These are phyloP conservation scores for Echinosophora koreensis DNA, from an alignment of 306 rosid genomes.

Conservation along the genomic window DNA sequence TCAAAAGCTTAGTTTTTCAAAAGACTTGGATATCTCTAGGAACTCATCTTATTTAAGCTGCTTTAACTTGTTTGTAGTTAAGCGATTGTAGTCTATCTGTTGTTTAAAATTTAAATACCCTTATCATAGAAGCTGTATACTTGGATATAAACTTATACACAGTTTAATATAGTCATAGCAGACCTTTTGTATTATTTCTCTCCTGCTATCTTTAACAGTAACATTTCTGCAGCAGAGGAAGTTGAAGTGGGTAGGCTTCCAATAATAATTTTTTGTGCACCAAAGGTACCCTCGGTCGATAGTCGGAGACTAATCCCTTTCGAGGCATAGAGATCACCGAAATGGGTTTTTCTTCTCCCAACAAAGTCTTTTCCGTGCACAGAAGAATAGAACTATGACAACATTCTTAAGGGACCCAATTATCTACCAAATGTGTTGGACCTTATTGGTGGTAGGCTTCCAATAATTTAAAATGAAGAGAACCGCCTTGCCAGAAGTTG, in stretches of 20 bases:
- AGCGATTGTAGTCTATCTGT: background rate
- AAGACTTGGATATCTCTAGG: background rate
- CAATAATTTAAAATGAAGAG: background rate
- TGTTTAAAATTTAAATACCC: background rate
- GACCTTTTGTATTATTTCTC: background rate
- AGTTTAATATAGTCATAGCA: background rate
- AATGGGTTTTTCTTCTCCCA: too few species aligned
- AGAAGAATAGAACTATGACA: too few species aligned
- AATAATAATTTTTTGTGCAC: too few species aligned
- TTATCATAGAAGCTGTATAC: background rate
- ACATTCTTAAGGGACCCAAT: too few species aligned
- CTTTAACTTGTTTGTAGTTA: background rate
- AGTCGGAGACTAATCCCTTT: too few species aligned
- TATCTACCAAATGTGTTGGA: too few species aligned
- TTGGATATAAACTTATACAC: background rate
- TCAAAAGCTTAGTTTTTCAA: background rate
- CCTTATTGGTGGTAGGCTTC: background rate
- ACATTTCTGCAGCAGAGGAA: background rate
- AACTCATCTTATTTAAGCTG: background rate
- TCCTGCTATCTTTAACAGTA: background rate
- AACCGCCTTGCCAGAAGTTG: background rate
- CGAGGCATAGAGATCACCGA: too few species aligned
- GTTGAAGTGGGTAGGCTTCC: background rate
- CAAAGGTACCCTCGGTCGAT: too few species aligned
- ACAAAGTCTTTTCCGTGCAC: too few species aligned